Evolutionary conservation across 306 rosid genomes (phyloP).

Genomic region (Senna siamea): DNA sequence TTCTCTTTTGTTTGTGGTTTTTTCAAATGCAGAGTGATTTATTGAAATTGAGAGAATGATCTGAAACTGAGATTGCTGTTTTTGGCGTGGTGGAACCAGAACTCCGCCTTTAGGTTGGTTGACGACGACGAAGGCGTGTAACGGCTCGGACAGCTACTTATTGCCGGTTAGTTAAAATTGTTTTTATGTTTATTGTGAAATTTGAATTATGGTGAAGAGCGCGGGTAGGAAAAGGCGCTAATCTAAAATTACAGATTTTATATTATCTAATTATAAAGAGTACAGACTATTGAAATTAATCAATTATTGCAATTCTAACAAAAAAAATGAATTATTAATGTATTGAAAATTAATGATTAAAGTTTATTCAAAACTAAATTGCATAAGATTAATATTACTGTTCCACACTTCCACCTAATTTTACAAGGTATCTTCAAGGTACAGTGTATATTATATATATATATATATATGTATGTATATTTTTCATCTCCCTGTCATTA

Average conservation of each 20-base stretch:
- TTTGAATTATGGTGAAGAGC: not conserved
- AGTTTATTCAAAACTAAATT: no score
- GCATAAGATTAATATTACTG: no score
- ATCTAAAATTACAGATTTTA: not conserved
- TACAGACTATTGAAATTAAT: not conserved
- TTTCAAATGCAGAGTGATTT: not conserved
- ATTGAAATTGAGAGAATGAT: not conserved
- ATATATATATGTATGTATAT: no score
- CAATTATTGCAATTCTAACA: not conserved
- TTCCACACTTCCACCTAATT: no score
- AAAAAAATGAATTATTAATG: not conserved
- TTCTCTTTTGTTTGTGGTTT: not conserved
- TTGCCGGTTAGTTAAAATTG: conserved; percentile 44
- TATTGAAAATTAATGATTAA: no score
- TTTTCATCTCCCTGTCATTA: no score
- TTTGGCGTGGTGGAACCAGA: conserved; percentile 45
- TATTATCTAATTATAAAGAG: no score
- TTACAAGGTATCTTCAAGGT: no score
- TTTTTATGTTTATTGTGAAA: not conserved
- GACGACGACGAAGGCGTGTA: conserved; percentile 34
- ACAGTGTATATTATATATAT: no score
- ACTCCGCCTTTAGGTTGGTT: conserved; percentile 38
- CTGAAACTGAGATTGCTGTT: not conserved
- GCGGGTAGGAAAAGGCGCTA: not conserved
- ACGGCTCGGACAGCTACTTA: conserved; percentile 30